These are phyloP conservation scores for Rhizophagus sp. DNA, from an alignment of 192 early-diverging fungal species.

Conservation along the genomic window DNA sequence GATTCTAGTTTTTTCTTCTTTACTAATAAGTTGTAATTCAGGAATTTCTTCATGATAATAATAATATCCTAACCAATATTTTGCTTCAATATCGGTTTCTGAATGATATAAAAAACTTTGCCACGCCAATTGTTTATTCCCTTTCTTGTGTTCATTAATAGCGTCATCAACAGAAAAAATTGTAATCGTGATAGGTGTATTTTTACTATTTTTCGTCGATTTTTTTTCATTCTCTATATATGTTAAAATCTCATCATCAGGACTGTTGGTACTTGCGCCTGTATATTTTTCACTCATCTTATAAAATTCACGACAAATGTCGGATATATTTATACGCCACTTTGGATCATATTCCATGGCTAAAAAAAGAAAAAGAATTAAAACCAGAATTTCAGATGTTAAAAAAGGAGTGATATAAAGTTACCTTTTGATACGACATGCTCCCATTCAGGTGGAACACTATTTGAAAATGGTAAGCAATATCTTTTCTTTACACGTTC, in stretches of 20 bases:
- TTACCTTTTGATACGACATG: background rate
- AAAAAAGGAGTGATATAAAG: background rate
- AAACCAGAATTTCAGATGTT: too few relatives aligned
- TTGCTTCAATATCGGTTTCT: background rate
- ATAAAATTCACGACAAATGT: too few relatives aligned
- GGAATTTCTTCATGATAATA: background rate
- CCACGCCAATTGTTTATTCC: background rate
- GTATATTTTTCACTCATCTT: too few relatives aligned
- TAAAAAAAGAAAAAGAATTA: too few relatives aligned
- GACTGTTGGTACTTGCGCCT: too few relatives aligned
- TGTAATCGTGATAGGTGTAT: background rate
- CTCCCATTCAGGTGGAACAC: background rate
- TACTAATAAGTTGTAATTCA: background rate
- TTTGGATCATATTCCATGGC: too few relatives aligned
- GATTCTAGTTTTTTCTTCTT: background rate
- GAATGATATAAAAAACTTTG: background rate
- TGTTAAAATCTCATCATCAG: too few relatives aligned
- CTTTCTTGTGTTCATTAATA: background rate
- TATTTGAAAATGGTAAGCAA: background rate
- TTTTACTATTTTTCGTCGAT: background rate
- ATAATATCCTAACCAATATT: conserved; percentile 18
- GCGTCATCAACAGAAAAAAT: background rate
- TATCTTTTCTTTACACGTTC: background rate
- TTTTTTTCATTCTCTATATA: background rate
- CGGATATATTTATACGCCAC: too few relatives aligned